Base-by-base conservation (phyloP, 2,329 filamentous ascomycete species). In the Emericellopsis atlantica region DNA sequence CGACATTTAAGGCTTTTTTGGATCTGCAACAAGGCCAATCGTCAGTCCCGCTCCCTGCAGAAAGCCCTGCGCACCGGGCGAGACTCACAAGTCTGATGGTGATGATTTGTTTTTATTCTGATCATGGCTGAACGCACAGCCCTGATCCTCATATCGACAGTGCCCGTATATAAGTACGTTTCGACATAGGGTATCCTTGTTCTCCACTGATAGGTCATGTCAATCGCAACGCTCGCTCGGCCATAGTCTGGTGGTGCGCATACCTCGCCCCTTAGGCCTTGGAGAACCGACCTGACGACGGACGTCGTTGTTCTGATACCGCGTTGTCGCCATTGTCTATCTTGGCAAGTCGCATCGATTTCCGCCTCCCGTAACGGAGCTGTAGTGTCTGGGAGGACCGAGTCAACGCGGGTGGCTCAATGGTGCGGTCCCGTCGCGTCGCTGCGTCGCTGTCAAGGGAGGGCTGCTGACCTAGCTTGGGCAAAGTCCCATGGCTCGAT, bases 141-240 rank as follows among this genome's bases (percentile, higher is more conserved):
- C 87, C 64, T 85, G 81, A 56, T 93, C 86, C 66, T 93, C 85
- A 62, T 88, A 94, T 48, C 87, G 82, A 61, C 88, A 95, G 62
- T 90, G 84, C 42, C 88, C 88, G 60, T 94, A 95, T 53, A 95
- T 94, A 46, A 88, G 75, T 46, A 95, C 82, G 63, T 95, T 95
- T 55, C 88, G 82, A 65, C 88, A 95, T 43, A 90, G 74, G 6
- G 86, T 94, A 58, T 93, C 88, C 64, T 90, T 93, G 59, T 84
- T 84, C 64, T 85, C 81, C 83, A 49, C 43, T 35, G 18, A 45
- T n/a, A 37, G 31, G 29, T 12, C 15, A 29, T 12, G 32, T 21
- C 38, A 36, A 33, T 29, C 32, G 32, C 14, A 32, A 33, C 26
- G 26, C 12, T 29, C 26, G 26, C 26, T 35, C 16, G 7, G 32